These are phyloP conservation scores for Neotropicomus parvogracilis DNA, from an alignment of 1,284 basidiomycete genomes.

Conservation along the genomic window DNA sequence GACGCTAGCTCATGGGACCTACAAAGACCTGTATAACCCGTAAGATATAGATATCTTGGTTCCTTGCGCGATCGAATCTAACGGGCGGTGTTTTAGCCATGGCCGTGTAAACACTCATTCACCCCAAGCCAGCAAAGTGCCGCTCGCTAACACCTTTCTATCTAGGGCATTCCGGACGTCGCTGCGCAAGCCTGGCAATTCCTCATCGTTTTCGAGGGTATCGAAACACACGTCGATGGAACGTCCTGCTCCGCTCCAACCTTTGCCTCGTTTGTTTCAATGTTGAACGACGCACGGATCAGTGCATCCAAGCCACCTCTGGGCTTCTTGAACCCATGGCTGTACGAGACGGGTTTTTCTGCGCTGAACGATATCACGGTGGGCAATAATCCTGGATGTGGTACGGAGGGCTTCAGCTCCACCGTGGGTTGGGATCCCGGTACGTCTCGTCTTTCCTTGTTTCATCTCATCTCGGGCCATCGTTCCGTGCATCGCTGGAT, in stretches of 20 bases:
- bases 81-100: slow-evolving; percentile 11
- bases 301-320: slow-evolving; percentile 40
- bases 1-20: slow-evolving; percentile 44
- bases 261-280: slow-evolving; percentile 41
- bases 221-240: slow-evolving; percentile 32
- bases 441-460: slow-evolving; percentile 2
- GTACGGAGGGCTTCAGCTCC: slow-evolving; percentile 49
- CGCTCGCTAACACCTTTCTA: background rate
- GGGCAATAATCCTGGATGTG: slow-evolving; percentile 57
- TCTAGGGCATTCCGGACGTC: slow-evolving; percentile 57
- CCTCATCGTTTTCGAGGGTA: slow-evolving; percentile 13
- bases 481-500: too few species aligned
- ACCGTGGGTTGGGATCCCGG: slow-evolving; percentile 47
- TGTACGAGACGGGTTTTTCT: slow-evolving; percentile 41
- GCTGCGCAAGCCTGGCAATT: slow-evolving; percentile 43
- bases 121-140: slow-evolving; percentile 22
- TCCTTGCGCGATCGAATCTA: background rate
- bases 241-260: slow-evolving; percentile 44
- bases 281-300: slow-evolving; percentile 61
- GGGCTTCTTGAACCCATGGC: slow-evolving; percentile 60
- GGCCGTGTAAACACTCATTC: slow-evolving; percentile 35
- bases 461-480: background rate
- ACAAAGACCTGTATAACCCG: slow-evolving; percentile 58
- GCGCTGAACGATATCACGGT: slow-evolving; percentile 50
- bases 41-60: slow-evolving; percentile 31